Conservation (phyloP, 495 filamentous ascomycete species). For the Lepidopterella palustris region DNA sequence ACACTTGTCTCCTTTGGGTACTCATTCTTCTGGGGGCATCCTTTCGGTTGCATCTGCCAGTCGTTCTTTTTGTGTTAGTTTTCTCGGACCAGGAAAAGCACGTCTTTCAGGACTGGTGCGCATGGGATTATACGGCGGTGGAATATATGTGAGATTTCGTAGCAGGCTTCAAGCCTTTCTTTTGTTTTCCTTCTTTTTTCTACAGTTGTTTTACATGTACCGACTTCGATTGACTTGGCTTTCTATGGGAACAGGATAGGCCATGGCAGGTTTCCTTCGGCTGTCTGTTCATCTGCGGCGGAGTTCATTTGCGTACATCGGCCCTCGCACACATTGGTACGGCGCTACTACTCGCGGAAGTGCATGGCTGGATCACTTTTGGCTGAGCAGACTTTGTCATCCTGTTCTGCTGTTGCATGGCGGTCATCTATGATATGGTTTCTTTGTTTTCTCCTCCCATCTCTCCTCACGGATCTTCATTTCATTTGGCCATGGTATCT, state of each 20-base stretch:
- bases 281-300: conserved; percentile 23
- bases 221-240: neutral
- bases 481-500: conserved; percentile 3
- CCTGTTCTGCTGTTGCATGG: conserved; percentile 22
- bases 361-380: conserved; percentile 24
- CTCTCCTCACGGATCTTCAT: too few species aligned
- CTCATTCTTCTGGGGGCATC: conserved; percentile 5
- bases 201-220: neutral
- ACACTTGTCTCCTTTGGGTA: conserved; percentile 2
- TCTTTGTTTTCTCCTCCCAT: neutral
- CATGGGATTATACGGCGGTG: conserved; percentile 15
- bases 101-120: conserved; percentile 8
- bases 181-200: neutral
- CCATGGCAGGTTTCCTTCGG: conserved; percentile 17
- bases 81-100: conserved; percentile 23
- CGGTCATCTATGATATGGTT: conserved; percentile 11
- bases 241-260: conserved; percentile 5
- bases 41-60: conserved; percentile 19
- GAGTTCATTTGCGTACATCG: conserved; percentile 22
- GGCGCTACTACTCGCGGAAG: conserved; percentile 25
- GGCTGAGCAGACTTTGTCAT: conserved; percentile 16
- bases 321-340: conserved; percentile 23
- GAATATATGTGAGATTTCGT: conserved; percentile 3
- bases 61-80: conserved; percentile 14
- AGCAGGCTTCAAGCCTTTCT: neutral